A percentile compares a stretch with the other conserved stretches of the same genome.
Conservation (phyloP, 1,284 basidiomycete species). For the Leccinum subrobustum region DNA sequence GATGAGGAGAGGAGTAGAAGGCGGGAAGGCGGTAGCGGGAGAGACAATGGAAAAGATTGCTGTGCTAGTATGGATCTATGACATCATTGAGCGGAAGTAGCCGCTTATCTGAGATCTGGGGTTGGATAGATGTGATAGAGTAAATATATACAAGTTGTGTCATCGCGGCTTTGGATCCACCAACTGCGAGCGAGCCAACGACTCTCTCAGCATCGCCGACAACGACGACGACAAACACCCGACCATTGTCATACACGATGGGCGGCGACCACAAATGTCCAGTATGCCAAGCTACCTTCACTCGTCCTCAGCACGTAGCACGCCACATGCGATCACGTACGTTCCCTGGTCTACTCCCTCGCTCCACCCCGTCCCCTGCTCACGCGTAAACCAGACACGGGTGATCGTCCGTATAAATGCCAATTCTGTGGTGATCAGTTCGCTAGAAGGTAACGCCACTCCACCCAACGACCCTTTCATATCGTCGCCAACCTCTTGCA, state of each 20-base stretch:
- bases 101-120: constrained; percentile 38
- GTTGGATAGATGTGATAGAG: constrained; percentile 28
- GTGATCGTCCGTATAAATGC: constrained; percentile 89
- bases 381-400: constrained; percentile 58
- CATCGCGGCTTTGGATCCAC: constrained; percentile 34
- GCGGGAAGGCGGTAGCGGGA: neutral
- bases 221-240: constrained; percentile 1
- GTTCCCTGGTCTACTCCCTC: constrained; percentile 33
- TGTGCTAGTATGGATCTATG: constrained; percentile 18
- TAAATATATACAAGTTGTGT: constrained; percentile 41
- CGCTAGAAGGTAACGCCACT: constrained; percentile 65
- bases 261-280: constrained; percentile 74
- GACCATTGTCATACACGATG: constrained; percentile 38
- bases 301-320: constrained; percentile 86
- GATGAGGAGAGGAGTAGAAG: neutral
- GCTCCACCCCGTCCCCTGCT: constrained; percentile 13
- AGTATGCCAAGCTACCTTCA: constrained; percentile 86
- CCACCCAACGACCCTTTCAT: neutral
- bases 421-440: constrained; percentile 88
- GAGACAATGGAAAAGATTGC: neutral
- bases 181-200: constrained; percentile 16
- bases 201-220: constrained; percentile 14
- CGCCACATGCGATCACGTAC: constrained; percentile 86
- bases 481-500: neutral
- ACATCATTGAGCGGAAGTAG: constrained; percentile 31